Base-by-base conservation (phyloP, 176 grass and related monocot species). In the Alopecurus myosuroides region DNA sequence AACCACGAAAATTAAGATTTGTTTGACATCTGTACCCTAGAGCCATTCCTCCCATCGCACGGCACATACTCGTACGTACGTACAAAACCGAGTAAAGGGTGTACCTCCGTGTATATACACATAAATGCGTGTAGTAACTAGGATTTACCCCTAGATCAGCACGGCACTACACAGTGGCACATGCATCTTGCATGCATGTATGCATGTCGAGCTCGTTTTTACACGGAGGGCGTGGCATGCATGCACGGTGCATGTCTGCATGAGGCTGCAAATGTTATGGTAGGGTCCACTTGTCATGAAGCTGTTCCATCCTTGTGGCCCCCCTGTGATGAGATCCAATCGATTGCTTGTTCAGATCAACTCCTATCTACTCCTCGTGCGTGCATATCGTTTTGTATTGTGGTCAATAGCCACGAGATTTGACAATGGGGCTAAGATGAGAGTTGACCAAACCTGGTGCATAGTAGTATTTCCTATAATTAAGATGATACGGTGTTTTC, bases 131-230 rank as follows among this genome's bases (percentile, higher is more conserved):
- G 44, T 9, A 15, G 69, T 36, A 31, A 45, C 14, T 22, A 61
- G 34, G 5, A 36, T 22, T 41, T 12, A 61, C 23, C 4, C 11
- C 26, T 61, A 6, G 22, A 25, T 57, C 23, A 61, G 9, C 17
- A 70, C 30, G 4, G 5, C 25, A 17, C 18, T 13, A 28, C 6
- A 30, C 9, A 28, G 78, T 83, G 81, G 80, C 86, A 88, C 74
- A 72, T 62, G 86, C 74, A 70, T 70, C 74, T 51, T 51, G 86
- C 39, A 82, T 39, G 73, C 81, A 53, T 53, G 53, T 26, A 82
- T 39, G 79, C 81, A 52, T 52, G 64, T 34, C 55, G 37, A 84
- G 13, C 55, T 55, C 41, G 25, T 63, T 79, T 84, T 52, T 3
- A 15, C 41, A 63, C 11, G 58, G 2, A 30, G 26, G 18, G 42